These are phyloP conservation scores for Metschnikowia matae DNA, from an alignment of 805 yeast species.

Conservation along the genomic window DNA sequence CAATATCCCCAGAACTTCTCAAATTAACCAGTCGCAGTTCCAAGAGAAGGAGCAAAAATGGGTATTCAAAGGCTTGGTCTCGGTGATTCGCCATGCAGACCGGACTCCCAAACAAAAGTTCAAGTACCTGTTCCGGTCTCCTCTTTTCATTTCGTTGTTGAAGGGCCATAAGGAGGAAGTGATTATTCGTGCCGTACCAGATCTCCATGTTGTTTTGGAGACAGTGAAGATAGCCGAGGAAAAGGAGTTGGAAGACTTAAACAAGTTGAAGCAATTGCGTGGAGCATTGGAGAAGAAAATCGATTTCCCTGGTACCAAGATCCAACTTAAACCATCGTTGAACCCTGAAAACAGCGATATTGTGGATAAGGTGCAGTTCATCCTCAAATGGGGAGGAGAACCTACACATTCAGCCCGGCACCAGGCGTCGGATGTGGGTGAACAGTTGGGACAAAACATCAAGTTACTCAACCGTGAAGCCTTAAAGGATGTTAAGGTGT, in stretches of 20 bases:
- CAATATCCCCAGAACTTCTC: constrained; percentile 32
- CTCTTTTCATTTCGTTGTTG: constrained; percentile 75
- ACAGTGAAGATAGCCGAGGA: constrained; percentile 80
- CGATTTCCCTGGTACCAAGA: constrained; percentile 91
- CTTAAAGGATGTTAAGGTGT: constrained; percentile 79
- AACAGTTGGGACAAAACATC: constrained; percentile 89
- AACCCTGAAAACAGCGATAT: constrained; percentile 53
- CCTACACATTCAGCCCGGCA: constrained; percentile 96
- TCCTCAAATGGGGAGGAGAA: constrained; percentile 98
- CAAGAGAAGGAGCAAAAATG: constrained; percentile 82
- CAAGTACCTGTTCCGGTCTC: constrained; percentile 89
- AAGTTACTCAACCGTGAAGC: constrained; percentile 81
- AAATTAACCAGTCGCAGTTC: constrained; percentile 35
- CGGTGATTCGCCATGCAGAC: constrained; percentile 94
- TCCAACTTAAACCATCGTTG: constrained; percentile 88
- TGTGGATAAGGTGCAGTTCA: constrained; percentile 93
- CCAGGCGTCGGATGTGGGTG: constrained; percentile 94
- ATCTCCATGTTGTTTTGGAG: constrained; percentile 77
- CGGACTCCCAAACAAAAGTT: constrained; percentile 98
- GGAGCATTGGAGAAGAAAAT: constrained; percentile 85
- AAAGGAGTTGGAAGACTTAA: constrained; percentile 72
- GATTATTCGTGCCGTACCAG: constrained; percentile 85
- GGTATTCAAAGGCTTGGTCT: constrained; percentile 91
- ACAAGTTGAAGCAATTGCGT: constrained; percentile 70
- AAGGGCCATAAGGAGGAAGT: constrained; percentile 97